Evolutionary conservation across 805 yeast genomes (phyloP), one percentile per base, ranked within the genome.

Genomic region (Saccharomyces mikatae): DNA sequence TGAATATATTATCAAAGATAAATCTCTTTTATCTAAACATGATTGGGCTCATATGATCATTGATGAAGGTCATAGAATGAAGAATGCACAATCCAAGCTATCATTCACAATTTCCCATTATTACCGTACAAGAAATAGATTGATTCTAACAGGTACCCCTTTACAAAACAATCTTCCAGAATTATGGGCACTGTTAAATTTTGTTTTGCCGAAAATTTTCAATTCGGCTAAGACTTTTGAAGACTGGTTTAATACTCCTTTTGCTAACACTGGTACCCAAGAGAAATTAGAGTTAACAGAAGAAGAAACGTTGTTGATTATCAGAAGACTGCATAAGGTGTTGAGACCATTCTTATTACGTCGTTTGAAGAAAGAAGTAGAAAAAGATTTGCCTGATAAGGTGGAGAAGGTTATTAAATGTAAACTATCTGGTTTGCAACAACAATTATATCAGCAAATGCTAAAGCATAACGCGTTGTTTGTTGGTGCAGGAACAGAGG

Each of bases 11-110:
- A 86, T 87, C 59, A 79, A 86, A 63, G 96, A 87, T 65, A 80
- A 89, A 58, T 84, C 90, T 4, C 64, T 87, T 22, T 73, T 87
- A 62, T 71, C 83, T 29, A 85, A 84, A 63, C 80, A 84, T 60
- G 80, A 80, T 58, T 87, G 91, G 83, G 86, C 86, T 46, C 92
- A 88, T 68, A 87, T 87, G 92, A 86, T 87, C 60, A 87, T 87
- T 60, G 96, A 87, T 75, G 96, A 87, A 76, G 96, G 96, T 70
- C 96, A 87, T 70, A 77, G 95, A 72, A 84, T 87, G 90, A 87
- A 87, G 67, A 87, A 87, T 65, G 76, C 90, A 1, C 80, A 80
- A 54, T 86, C 92, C 2, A 87, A 87, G 65, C 73, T 87, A 54
- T 85, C 92, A 0, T 75, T 75, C 53, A 87, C 94, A 0, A 80